phyloP scores from a whole-genome alignment of 23 red algal species.

The Agarophyton chilense region DNA sequence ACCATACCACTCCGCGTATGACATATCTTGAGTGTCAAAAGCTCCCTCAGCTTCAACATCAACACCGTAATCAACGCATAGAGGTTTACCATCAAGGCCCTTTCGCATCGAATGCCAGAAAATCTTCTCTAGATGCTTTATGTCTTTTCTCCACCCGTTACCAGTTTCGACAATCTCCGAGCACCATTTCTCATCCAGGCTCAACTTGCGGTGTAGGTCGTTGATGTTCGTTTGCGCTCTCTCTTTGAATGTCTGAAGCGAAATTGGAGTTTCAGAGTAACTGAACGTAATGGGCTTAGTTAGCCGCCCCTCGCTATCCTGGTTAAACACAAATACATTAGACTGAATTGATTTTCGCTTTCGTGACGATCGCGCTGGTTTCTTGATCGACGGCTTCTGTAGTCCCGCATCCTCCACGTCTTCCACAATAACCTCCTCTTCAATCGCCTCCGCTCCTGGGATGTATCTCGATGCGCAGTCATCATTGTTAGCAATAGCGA shows the following conservation, averaged over 20 bases:
- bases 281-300: constrained; percentile 34
- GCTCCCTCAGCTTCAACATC: constrained; percentile 73
- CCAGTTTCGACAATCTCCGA: background rate
- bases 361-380: background rate
- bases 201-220: background rate
- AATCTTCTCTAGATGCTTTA: constrained; percentile 3
- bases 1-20: constrained; percentile 60
- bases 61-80: constrained; percentile 56
- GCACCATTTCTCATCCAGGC: background rate
- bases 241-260: constrained; percentile 11
- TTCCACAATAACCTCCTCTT: background rate
- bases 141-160: background rate
- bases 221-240: background rate
- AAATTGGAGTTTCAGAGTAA: constrained; percentile 28
- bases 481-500: too few species aligned
- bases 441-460: too few species aligned
- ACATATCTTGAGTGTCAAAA: constrained; percentile 34
- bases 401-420: background rate
- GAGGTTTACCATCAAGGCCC: constrained; percentile 29
- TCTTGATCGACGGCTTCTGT: background rate
- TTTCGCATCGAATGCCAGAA: constrained; percentile 49
- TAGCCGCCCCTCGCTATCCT: constrained; percentile 24
- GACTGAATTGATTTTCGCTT: background rate
- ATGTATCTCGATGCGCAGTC: too few species aligned
- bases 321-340: background rate